phyloP scores from a whole-genome alignment of 2,329 filamentous ascomycete genomes.

The Sporothrix inflata region DNA sequence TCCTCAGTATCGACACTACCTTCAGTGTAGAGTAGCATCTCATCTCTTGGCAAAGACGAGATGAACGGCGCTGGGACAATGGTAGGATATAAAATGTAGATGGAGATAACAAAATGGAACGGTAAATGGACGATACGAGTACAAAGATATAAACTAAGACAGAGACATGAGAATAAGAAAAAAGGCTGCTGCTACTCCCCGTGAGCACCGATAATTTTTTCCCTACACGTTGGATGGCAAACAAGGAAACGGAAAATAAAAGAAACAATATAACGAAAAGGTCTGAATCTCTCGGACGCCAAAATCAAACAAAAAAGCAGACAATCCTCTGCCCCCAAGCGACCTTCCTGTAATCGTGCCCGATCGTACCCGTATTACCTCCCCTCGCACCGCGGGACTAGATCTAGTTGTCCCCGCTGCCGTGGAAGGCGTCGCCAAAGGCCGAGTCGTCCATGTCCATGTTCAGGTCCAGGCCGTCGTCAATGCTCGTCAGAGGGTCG shows the following conservation, averaged over 20 bases:
- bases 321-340: not conserved
- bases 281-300: slow-evolving; percentile 21
- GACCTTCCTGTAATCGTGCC: not conserved
- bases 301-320: slow-evolving; percentile 6
- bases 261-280: not conserved
- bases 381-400: not conserved
- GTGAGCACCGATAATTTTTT: slow-evolving; percentile 8
- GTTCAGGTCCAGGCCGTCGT: slow-evolving; percentile 66
- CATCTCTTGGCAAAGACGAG: slow-evolving; percentile 14
- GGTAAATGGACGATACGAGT: not conserved
- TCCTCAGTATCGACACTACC: not conserved
- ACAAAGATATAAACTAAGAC: not conserved
- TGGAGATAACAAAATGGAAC: not conserved
- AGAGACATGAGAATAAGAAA: not conserved
- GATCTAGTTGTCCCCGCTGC: slow-evolving; percentile 43
- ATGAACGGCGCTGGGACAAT: not conserved
- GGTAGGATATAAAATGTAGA: not conserved
- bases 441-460: slow-evolving; percentile 78
- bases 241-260: not conserved
- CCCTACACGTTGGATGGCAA: not conserved
- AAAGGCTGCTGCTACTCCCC: not conserved
- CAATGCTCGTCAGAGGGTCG: slow-evolving; percentile 69
- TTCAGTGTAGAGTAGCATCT: not conserved
- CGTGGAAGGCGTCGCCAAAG: slow-evolving; percentile 82
- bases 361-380: not conserved